Conservation (phyloP, 1,284 basidiomycete species). For the Ceratobasidium sp. region DNA sequence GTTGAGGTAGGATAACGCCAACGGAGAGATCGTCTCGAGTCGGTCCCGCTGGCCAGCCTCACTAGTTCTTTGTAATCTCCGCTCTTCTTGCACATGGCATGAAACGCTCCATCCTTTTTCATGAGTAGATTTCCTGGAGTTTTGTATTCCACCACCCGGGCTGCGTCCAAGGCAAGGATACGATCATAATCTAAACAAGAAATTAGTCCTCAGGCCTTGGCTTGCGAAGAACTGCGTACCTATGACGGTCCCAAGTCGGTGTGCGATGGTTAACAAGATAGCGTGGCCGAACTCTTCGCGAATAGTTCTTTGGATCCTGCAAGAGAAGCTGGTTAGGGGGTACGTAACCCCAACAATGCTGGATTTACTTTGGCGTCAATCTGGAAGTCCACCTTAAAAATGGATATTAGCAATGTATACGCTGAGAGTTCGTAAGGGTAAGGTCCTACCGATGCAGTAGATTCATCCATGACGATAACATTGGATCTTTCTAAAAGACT, state of each 20-base stretch:
- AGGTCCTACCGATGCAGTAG: slow-evolving; percentile 33
- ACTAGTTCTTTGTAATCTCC: slow-evolving; percentile 56
- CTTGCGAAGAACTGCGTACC: background rate
- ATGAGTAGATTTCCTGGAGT: slow-evolving; percentile 11
- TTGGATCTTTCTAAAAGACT: slow-evolving; percentile 41
- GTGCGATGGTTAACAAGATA: slow-evolving; percentile 74
- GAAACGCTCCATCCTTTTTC: slow-evolving; percentile 56
- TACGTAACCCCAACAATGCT: background rate
- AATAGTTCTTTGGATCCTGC: slow-evolving; percentile 79
- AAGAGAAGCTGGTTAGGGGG: background rate
- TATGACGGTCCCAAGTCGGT: slow-evolving; percentile 45
- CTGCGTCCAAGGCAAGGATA: slow-evolving; percentile 49
- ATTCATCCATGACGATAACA: slow-evolving; percentile 43
- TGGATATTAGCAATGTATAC: no score
- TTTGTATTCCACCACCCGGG: slow-evolving; percentile 56
- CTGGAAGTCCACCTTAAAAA: slow-evolving; percentile 65
- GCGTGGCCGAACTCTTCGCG: slow-evolving; percentile 78
- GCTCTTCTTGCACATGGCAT: slow-evolving; percentile 58
- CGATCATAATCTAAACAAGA: slow-evolving; percentile 75
- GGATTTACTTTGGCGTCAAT: slow-evolving; percentile 55
- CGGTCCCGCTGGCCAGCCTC: background rate
- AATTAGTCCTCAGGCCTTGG: no score
- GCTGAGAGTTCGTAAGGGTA: no score
- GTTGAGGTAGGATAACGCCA: no score
- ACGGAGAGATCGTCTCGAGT: background rate